Evolutionary conservation across 2,329 filamentous ascomycete genomes (phyloP), one percentile per base, ranked within the genome.

Genomic region (Microcyclospora tardicrescens): DNA sequence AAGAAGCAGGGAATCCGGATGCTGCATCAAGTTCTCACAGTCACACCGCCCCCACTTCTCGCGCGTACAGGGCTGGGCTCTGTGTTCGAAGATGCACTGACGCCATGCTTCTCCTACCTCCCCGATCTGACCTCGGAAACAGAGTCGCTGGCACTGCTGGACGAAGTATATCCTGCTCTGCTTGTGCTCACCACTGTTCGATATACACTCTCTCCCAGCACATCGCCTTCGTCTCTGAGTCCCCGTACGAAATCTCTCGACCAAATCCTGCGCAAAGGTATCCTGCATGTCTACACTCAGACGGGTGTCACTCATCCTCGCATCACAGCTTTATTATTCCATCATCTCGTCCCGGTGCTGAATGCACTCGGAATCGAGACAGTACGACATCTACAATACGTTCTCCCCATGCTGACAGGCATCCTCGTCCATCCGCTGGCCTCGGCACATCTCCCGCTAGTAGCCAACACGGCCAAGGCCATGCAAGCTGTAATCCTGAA

Each of bases 41-140:
- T 64, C 36, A 73, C 75, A 33, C 69, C 75, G 0, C 45, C 61
- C 1, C 53, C 59, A 4, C 65, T 79, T 2, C 66, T 87, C 33
- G 58, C 58, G 10, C 66, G 67, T 34, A 82, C 77, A 0, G 81
- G 82, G 1, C 72, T 89, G 6, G 72, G 70, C 15, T 62, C 69
- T 11, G 71, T 89, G 16, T 80, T 89, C 43, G 72, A 79, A 51
- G 73, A 84, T 14, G 73, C 78, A 2, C 61, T 84, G 2, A 71
- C 79, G 46, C 82, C 84, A 1, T 76, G 78, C 28, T 69, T 94
- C n/a, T 69, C 80, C 6, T 83, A 77, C 50, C 68, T 94, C 5
- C 87, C 89, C 0, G 75, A 71, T 10, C 64, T 93, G 32, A 94
- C 84, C 0, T 77, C 82, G 0, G 80, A 84, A 51, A 56, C 68